Evolutionary conservation across 202 grass and related monocot genomes (phyloP).

Genomic region (Thinopyrum obtusiflorum): DNA sequence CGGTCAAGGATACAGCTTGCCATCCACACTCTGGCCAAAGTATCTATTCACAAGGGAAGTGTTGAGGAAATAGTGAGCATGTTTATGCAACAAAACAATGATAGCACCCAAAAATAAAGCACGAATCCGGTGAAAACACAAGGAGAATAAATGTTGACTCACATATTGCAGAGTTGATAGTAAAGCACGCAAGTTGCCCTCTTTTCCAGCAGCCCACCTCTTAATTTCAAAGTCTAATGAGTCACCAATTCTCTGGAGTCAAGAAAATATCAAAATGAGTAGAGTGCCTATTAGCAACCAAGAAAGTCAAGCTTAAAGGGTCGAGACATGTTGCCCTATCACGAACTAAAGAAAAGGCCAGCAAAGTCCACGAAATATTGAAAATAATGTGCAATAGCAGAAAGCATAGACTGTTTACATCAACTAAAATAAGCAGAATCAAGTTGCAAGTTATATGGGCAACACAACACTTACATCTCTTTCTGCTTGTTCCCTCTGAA

Average conservation of each 20-base stretch:
- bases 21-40: conserved; percentile 94
- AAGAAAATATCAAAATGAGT: conserved; percentile 32
- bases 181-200: conserved; percentile 91
- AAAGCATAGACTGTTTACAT: background rate
- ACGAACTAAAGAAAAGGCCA: background rate
- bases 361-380: background rate
- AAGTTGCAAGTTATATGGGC: background rate
- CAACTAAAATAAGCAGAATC: conserved; percentile 11
- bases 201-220: conserved; percentile 95
- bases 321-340: background rate
- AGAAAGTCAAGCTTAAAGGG: background rate
- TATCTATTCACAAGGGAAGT: conserved; percentile 54
- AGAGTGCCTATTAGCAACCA: conserved; percentile 21
- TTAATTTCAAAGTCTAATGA: conserved; percentile 88
- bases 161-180: conserved; percentile 94
- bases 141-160: conserved; percentile 29
- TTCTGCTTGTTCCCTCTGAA: conserved; percentile 85
- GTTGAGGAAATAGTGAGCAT: conserved; percentile 12
- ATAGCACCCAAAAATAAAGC: background rate
- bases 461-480: conserved; percentile 67
- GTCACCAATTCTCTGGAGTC: conserved; percentile 80
- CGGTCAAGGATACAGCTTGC: conserved; percentile 90
- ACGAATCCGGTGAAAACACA: conserved; percentile 10
- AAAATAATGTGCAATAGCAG: conserved; percentile 16
- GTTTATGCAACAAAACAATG: conserved; percentile 8